Conservation (phyloP, 306 rosid species). For the Potentilla sterilis region DNA sequence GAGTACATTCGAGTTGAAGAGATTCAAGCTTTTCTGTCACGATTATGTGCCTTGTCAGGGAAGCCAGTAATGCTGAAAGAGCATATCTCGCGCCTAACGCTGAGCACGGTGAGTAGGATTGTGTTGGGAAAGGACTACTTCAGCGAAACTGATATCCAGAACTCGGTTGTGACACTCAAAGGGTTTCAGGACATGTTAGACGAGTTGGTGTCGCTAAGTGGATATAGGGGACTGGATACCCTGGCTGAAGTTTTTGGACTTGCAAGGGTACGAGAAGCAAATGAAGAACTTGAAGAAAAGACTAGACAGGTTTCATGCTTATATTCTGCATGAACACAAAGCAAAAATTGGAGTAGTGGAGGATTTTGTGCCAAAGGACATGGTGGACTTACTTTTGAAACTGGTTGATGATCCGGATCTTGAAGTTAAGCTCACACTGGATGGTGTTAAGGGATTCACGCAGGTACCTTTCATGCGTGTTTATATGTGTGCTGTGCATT, state of each 20-base stretch:
- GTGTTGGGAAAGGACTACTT: constrained; percentile 45
- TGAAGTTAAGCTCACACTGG: constrained; percentile 30
- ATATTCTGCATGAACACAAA: constrained; percentile 36
- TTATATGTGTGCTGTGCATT: no score
- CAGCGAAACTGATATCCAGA: not conserved
- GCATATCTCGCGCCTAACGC: constrained; percentile 26
- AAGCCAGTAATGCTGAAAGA: constrained; percentile 27
- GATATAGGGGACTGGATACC: constrained; percentile 52
- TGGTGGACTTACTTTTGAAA: constrained; percentile 39
- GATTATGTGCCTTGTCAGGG: constrained; percentile 22
- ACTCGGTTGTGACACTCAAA: constrained; percentile 18
- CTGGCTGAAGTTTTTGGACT: constrained; percentile 37
- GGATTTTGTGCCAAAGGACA: constrained; percentile 27
- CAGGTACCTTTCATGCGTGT: constrained; percentile 16
- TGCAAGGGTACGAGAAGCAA: constrained; percentile 39
- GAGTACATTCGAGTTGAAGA: constrained; percentile 39
- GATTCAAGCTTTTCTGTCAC: constrained; percentile 16
- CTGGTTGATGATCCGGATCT: constrained; percentile 32
- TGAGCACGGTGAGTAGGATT: constrained; percentile 38
- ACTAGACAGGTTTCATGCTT: constrained; percentile 30
- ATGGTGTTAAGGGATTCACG: constrained; percentile 36
- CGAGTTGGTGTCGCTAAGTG: constrained; percentile 36
- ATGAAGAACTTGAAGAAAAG: constrained; percentile 40
- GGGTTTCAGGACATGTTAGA: constrained; percentile 42
- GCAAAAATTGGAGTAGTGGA: constrained; percentile 10